Base-by-base conservation (phyloP, 2,329 filamentous ascomycete species). In the Pseudocercospora pini-densiflorae region DNA sequence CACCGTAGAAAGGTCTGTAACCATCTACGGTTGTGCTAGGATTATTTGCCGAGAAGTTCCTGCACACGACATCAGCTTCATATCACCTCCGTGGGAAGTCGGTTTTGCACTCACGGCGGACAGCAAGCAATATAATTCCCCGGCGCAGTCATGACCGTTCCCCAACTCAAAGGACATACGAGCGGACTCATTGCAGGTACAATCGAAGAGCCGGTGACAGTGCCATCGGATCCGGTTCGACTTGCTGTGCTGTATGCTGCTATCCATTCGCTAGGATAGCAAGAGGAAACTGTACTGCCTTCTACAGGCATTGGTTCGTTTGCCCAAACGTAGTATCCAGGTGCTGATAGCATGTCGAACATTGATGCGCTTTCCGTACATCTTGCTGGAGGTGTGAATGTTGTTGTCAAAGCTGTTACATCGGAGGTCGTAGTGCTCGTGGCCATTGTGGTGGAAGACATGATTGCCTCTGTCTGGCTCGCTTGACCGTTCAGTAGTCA, bases 51-150 rank as follows among this genome's bases (percentile, higher is more conserved):
- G 31, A 55, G 31, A 64, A 68, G 31, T 40, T 54, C 19, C 65
- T 68, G 19, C 5, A 31, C 21, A 31, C 9, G 43, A 23, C 24
- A 21, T 40, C 24, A 57, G n/a, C n/a, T n/a, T n/a, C n/a, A n/a
- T n/a, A n/a, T n/a, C n/a, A n/a, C n/a, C n/a, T n/a, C n/a, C n/a
- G n/a, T n/a, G n/a, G n/a, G n/a, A n/a, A n/a, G n/a, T n/a, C 3
- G 24, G 5, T 12, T 24, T 10, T 24, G 10, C 5, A 68, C 66
- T 47, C 40, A 68, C 65, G 67, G 62, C 9, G 67, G 67, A 60
- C 67, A 69, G 27, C 67, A 69, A 31, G 67, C 67, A 40, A 69
- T 55, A 36, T 69, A 69, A 51, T 68, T 65, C 6, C 66, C 66
- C 2, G 66, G 62, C 9, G 63, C 66, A 10, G 63, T 68, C 62